These are phyloP conservation scores for Ottelia alismoides DNA, from an alignment of 106 monocot species.

Conservation along the genomic window DNA sequence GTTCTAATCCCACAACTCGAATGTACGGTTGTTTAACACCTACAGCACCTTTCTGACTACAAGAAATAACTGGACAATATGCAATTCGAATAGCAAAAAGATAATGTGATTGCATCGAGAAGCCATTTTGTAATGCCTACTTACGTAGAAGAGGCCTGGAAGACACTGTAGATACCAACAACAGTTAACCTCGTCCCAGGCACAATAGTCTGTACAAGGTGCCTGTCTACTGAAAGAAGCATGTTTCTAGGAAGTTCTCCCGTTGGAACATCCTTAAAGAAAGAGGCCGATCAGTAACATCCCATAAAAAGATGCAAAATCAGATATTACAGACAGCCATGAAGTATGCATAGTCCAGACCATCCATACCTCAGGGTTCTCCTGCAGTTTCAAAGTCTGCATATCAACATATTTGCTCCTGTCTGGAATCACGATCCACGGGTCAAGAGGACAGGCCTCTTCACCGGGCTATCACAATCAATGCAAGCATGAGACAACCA, in stretches of 20 bases:
- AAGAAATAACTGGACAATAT: slow-evolving; percentile 2
- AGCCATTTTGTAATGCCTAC: too few relatives aligned
- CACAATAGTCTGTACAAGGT: slow-evolving; percentile 91
- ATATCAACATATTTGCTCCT: slow-evolving; percentile 98
- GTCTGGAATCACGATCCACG: slow-evolving; percentile 84
- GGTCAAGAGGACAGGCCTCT: slow-evolving; percentile 91
- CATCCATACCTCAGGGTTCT: slow-evolving; percentile 99
- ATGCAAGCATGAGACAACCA: too few relatives aligned
- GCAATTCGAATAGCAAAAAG: too few relatives aligned
- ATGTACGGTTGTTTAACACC: slow-evolving; percentile 98
- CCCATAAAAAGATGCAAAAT: too few relatives aligned
- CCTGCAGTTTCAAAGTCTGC: slow-evolving; percentile 92
- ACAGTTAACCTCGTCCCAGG: slow-evolving; percentile 89
- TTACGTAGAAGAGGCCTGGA: slow-evolving; percentile 85
- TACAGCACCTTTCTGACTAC: slow-evolving; percentile 84
- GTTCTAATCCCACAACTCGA: slow-evolving; percentile 90
- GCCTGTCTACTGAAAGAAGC: slow-evolving; percentile 84
- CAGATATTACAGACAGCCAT: too few relatives aligned
- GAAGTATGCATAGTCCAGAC: too few relatives aligned
- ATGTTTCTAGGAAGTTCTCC: slow-evolving; percentile 88
- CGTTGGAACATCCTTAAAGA: slow-evolving; percentile 95
- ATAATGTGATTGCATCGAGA: too few relatives aligned
- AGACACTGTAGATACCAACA: slow-evolving; percentile 89
- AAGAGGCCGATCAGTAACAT: too few relatives aligned
- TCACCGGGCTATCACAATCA: slow-evolving; percentile 76